Base-by-base conservation (phyloP, 2,329 filamentous ascomycete species). In the Geoglossum cookeanum region DNA sequence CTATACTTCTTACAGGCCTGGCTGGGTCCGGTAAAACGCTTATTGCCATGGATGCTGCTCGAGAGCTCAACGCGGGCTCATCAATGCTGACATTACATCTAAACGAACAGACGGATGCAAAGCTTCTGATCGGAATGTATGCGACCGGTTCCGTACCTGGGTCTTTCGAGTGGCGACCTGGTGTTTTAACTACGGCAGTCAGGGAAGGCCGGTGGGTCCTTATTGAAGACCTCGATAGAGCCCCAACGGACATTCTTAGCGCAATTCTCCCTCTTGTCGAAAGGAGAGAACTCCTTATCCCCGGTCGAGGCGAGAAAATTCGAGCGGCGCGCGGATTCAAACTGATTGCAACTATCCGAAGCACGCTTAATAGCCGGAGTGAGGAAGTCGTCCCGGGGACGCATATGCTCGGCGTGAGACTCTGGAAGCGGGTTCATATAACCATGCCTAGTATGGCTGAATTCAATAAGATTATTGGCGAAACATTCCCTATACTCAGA, bases 21-120 rank as follows among this genome's bases (percentile, higher is more conserved):
- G 80, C 91, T 6, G 91, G 94, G 22, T 85, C 85, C 35, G 92
- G 92, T 55, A 99, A 99, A 73, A 96, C 92, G 0, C 82, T 87
- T 0, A 70, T 94, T 22, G 80, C 94, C 13, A 85, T 87, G 61
- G 84, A 96, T 67, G 78, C 91, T 59, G 90, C 91, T 29, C 80
- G 79, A 64, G 79, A 84, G 62, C 78, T 97, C 57, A 86, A 85
- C 60, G 87, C 87, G 70, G 79, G 86, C 27, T 78, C 83, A 4
- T 80, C 79, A 59, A 89, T 98, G 81, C 85, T 98, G 56, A 97
- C 91, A 3, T 75, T 99, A 33, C 91, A 98, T 69, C 75, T 99
- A 37, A 98, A 98, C 67, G 92, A 97, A 69, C 94, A 99, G 69
- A 97, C 90, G 1, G 92, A 99, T 70, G 90, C 91, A 0, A 99